Evolutionary conservation across 2,329 filamentous ascomycete species (phyloP).

Genomic region (Fonsecaea multimorphosa): DNA sequence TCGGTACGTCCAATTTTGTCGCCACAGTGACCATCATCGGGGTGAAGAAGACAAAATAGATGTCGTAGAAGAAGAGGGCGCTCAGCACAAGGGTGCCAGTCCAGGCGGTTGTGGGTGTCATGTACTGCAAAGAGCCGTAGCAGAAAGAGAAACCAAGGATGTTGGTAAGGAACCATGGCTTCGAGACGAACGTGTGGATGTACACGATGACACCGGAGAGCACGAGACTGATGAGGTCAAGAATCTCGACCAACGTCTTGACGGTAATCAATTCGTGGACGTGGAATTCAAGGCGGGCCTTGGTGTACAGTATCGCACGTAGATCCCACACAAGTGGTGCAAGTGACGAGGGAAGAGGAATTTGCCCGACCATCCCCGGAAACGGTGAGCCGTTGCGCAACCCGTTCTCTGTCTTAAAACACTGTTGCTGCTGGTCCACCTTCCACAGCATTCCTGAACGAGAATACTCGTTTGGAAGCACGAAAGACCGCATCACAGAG

Average conservation of each 20-base stretch:
- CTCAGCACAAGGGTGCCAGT: conserved; percentile 79
- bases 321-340: conserved; percentile 55
- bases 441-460: conserved; percentile 58
- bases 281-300: conserved; percentile 58
- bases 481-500: conserved; percentile 66
- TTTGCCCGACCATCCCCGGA: conserved; percentile 56
- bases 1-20: conserved; percentile 85
- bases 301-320: conserved; percentile 57
- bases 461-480: conserved; percentile 76
- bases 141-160: conserved; percentile 85
- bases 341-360: conserved; percentile 52
- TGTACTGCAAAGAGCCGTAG: conserved; percentile 78
- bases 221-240: conserved; percentile 61
- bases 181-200: conserved; percentile 69
- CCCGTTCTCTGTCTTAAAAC: conserved; percentile 40
- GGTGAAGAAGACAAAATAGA: conserved; percentile 69
- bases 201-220: conserved; percentile 61
- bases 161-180: conserved; percentile 78
- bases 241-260: conserved; percentile 51
- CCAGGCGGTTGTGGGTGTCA: conserved; percentile 86
- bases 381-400: conserved; percentile 53
- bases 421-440: conserved; percentile 43
- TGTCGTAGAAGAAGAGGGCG: conserved; percentile 91
- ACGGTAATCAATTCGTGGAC: conserved; percentile 59
- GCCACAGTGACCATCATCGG: conserved; percentile 69